Percentiles rank a stretch among this genome's conserved stretches.
Evolutionary conservation across 2,329 filamentous ascomycete genomes (phyloP).

Genomic region (Grosmannia huntii): DNA sequence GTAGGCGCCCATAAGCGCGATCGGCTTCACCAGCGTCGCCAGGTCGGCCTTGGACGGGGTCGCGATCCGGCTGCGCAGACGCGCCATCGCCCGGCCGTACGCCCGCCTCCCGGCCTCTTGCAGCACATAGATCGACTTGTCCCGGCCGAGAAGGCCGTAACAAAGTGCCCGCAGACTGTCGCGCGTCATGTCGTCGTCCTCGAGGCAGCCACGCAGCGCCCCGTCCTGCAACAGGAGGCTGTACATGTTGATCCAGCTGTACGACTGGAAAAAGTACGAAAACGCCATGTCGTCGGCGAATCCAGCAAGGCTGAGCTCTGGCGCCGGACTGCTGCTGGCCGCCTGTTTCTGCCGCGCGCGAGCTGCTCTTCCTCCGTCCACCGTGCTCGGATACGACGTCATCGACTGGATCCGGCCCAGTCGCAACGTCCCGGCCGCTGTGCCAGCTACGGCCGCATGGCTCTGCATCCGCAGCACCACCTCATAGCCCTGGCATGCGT

Average conservation of each 20-base stretch:
- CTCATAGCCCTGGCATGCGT: slow-evolving; percentile 16
- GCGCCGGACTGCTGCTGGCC: neutral
- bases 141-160: slow-evolving; percentile 13
- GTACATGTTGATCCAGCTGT: slow-evolving; percentile 18
- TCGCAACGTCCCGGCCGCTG: slow-evolving; percentile 13
- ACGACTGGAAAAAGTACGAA: slow-evolving; percentile 17
- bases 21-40: slow-evolving; percentile 12
- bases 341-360: neutral
- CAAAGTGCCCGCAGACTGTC: slow-evolving; percentile 13
- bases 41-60: slow-evolving; percentile 6
- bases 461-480: slow-evolving; percentile 16
- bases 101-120: slow-evolving; percentile 7
- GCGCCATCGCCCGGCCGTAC: slow-evolving; percentile 8
- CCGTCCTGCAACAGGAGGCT: slow-evolving; percentile 16
- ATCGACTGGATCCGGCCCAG: slow-evolving; percentile 13
- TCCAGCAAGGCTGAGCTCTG: slow-evolving; percentile 13
- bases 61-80: slow-evolving; percentile 6
- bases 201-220: slow-evolving; percentile 11
- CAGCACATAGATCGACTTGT: slow-evolving; percentile 8
- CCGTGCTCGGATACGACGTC: slow-evolving; percentile 14
- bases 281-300: slow-evolving; percentile 17
- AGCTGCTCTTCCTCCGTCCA: neutral
- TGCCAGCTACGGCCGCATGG: slow-evolving; percentile 14
- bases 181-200: slow-evolving; percentile 10
- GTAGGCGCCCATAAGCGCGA: slow-evolving; percentile 12